A percentile compares a stretch with the other conserved stretches of the same genome.
Evolutionary conservation across 2,329 filamentous ascomycete species (phyloP).

Genomic region (Claviceps citrina): DNA sequence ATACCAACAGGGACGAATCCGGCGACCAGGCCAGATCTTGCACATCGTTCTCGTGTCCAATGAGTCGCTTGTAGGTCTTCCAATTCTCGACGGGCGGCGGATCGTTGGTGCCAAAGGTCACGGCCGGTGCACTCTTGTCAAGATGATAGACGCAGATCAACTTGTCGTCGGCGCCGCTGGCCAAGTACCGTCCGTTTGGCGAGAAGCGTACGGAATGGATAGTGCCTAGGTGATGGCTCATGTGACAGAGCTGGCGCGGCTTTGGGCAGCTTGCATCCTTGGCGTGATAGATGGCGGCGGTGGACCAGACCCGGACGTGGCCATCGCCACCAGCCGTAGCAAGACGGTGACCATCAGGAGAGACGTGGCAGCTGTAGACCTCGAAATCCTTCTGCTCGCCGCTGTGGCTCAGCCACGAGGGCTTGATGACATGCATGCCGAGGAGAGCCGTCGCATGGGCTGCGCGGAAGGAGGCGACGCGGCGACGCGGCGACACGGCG

Average conservation of each 20-base stretch:
- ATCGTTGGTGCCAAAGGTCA: conserved; percentile 80
- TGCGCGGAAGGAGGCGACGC: not conserved
- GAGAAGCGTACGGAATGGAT: conserved; percentile 97
- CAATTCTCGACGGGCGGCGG: conserved; percentile 91
- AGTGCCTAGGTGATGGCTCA: conserved; percentile 95
- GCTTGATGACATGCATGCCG: conserved; percentile 77
- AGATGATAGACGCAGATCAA: conserved; percentile 95
- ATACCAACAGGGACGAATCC: conserved; percentile 89
- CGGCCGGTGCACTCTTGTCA: conserved; percentile 64
- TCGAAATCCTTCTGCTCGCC: conserved; percentile 97
- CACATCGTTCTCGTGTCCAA: conserved; percentile 96
- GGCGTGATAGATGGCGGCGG: conserved; percentile 77
- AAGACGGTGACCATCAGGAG: conserved; percentile 78
- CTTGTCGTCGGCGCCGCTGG: conserved; percentile 95
- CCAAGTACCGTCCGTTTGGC: conserved; percentile 83
- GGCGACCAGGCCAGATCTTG: conserved; percentile 95
- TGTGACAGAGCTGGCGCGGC: conserved; percentile 87
- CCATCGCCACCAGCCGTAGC: conserved; percentile 95
- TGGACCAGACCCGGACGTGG: conserved; percentile 95
- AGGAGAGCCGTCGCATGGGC: conserved; percentile 8
- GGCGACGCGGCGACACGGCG: not conserved
- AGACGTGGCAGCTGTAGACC: conserved; percentile 96
- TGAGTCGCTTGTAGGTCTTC: conserved; percentile 84
- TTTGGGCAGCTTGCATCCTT: conserved; percentile 54
- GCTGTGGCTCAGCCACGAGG: conserved; percentile 88